Base-by-base conservation (phyloP, 805 yeast species). In the Candida ficus region DNA sequence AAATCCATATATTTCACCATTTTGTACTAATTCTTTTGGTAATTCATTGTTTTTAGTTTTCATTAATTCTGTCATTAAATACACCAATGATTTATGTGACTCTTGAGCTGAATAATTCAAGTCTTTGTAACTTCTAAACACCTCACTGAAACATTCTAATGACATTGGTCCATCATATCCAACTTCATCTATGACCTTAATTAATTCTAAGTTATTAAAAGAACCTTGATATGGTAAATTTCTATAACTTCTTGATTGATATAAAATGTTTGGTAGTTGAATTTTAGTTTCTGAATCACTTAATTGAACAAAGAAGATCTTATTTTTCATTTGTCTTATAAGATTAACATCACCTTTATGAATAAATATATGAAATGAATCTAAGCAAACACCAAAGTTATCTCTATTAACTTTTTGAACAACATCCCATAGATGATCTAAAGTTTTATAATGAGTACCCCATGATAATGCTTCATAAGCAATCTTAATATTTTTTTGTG, bases 381-480 rank as follows among this genome's bases (percentile, higher is more conserved):
- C 63, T 29, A 59, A 33, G 34, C 62, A 57, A 2, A 53, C 30
- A 5, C 63, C 63, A 39, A 59, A 55, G 42, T 59, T 59, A 2
- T 39, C 37, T 16, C 41, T 39, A 41, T 57, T 42, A 5, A 58
- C 62, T 18, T 30, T 32, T 19, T 42, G 33, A 9, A 57, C 52
- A 5, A 55, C 34, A 3, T 43, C 41, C 39, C 52, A 48, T n/a
- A 47, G 27, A 13, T 40, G 39, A 7, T 47, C 48, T 42, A 59
- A 42, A 4, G 48, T 43, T 19, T 42, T 45, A 18, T 47, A 37
- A 40, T 55, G 50, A 3, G 47, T 42, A 4, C 57, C 59, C 62
- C 63, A 58, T 27, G 54, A 44, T 12, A 58, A 38, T 19, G 55
- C 49, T 31, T 59, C 63, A 41, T 53, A 59, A 4, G 63, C 62